Evolutionary conservation across 2,329 filamentous ascomycete species (phyloP), one percentile per base, ranked within the genome.

Genomic region (Cytospora schulzeri): DNA sequence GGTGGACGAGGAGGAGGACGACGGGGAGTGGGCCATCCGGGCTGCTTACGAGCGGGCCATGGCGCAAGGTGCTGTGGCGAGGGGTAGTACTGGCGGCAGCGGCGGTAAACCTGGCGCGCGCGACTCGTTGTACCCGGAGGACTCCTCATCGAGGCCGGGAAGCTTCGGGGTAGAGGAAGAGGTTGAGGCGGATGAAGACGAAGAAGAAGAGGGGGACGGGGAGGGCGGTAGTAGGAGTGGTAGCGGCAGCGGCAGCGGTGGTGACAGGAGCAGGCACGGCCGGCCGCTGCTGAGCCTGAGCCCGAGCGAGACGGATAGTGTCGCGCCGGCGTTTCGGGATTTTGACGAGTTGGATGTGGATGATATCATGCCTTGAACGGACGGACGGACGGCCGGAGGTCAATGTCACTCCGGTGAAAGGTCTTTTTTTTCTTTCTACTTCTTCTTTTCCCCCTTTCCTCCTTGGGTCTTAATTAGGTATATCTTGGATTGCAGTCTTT

Each of bases 341-440:
- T 78, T 78, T 73, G 76, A 78, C 54, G 72, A 71, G 66, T 66
- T 77, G 69, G 72, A 74, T 64, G 71, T 75, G 50, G 58, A 65
- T 29, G 63, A 57, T 52, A 62, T 57, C 7, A 62, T 65, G 26
- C 63, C 63, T 48, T 56, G 53, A 38, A 45, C 35, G 53, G 53
- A 38, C 15, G 24, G 15, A n/a, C n/a, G 24, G 26, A 48, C 2
- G 33, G 38, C 38, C 6, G 17, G 19, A 19, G 38, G n/a, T 41
- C 38, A 41, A 3, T 3, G 38, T n/a, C 38, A 5, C 12, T 41
- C 38, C 38, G 15, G 38, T 8, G 17, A n/a, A 19, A 11, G 38
- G 38, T 17, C 15, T 17, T 54, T 28, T 33, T 17, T 22, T 54
- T 3, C 24, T 29, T 22, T 31, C 26, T 28, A 7, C 28, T 19